Evolutionary conservation across 2,329 filamentous ascomycete genomes (phyloP).

Genomic region (Pseudogymnoascus sp.): DNA sequence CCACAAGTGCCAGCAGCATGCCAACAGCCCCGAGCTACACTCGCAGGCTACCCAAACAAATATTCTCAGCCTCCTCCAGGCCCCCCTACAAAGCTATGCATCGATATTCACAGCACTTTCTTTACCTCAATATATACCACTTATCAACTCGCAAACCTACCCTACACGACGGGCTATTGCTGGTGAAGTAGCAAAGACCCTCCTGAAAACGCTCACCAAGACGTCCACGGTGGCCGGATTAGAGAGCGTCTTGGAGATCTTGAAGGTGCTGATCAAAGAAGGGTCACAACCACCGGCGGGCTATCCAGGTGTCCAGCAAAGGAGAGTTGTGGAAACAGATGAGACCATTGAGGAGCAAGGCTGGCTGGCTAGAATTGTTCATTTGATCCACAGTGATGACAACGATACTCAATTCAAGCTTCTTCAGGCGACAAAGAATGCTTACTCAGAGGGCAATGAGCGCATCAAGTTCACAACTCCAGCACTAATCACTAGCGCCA

Average conservation of each 20-base stretch:
- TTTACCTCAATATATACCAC: slow-evolving; percentile 82
- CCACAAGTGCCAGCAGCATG: slow-evolving; percentile 77
- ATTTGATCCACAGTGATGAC: slow-evolving; percentile 73
- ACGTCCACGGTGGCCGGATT: slow-evolving; percentile 74
- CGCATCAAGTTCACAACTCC: slow-evolving; percentile 94
- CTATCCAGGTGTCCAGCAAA: slow-evolving; percentile 73
- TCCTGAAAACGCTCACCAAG: slow-evolving; percentile 74
- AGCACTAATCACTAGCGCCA: slow-evolving; percentile 78
- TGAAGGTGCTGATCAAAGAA: slow-evolving; percentile 90
- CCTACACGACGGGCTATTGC: slow-evolving; percentile 85
- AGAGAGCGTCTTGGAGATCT: slow-evolving; percentile 79
- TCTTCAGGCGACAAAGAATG: slow-evolving; percentile 78
- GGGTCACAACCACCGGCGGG: slow-evolving; percentile 76
- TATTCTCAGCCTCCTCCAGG: slow-evolving; percentile 81
- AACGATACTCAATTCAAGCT: slow-evolving; percentile 95
- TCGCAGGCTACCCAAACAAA: slow-evolving; percentile 81
- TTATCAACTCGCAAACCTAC: slow-evolving; percentile 88
- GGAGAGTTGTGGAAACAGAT: slow-evolving; percentile 78
- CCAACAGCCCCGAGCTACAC: slow-evolving; percentile 92
- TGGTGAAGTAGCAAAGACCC: slow-evolving; percentile 72
- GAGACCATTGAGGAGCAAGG: slow-evolving; percentile 98
- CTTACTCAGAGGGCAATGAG: slow-evolving; percentile 86
- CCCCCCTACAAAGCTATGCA: slow-evolving; percentile 79
- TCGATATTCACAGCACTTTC: slow-evolving; percentile 96
- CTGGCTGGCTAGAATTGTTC: slow-evolving; percentile 87